Evolutionary conservation across 768 basidiomycete genomes (phyloP), one percentile per base, ranked within the genome.

Genomic region (Saitozyma podzolica): DNA sequence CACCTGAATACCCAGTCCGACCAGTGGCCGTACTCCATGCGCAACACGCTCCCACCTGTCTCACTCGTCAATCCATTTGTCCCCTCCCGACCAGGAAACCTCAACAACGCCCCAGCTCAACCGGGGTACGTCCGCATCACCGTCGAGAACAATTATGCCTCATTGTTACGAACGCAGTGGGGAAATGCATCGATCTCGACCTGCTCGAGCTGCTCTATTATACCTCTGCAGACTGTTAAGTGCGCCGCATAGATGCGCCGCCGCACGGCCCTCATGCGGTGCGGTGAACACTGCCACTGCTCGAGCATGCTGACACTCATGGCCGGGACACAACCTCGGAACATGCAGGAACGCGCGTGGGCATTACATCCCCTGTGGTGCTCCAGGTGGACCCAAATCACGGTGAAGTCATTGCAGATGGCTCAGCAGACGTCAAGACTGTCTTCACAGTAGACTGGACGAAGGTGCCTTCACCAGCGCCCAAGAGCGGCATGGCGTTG

Each of bases 11-110:
- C 54, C 52, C 57, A 63, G 54, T 59, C 54, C 56, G 61, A 89
- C 77, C 88, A 87, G 86, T 60, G 54, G 20, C 87, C 89, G 63
- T 86, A 78, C 68, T 87, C 87, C 4, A 85, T 85, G 84, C 82
- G 83, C 11, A 85, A 89, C 75, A 84, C 84, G 83, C 51, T 77
- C 17, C 76, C 77, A 0, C 68, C 72, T 11, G 53, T 77, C 41
- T 56, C 58, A 8, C 71, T 54, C 37, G 47, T 67, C 54, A 63
- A 73, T 65, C 62, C 87, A 83, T 17, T 85, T 86, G 84, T 86
- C 85, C 6, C 72, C 76, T 40, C 77, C 86, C 52, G 83, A 2
- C 62, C 62, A 8, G 82, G 52, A 80, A 83, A 45, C 84, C 86
- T 20, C 84, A 85, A 62, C 74, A 81, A 0, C 74, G 87, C 3